Evolutionary conservation across 73 alveolate species (phyloP), one percentile per base, ranked within the genome.

Genomic region (Paramecium biaurelia): DNA sequence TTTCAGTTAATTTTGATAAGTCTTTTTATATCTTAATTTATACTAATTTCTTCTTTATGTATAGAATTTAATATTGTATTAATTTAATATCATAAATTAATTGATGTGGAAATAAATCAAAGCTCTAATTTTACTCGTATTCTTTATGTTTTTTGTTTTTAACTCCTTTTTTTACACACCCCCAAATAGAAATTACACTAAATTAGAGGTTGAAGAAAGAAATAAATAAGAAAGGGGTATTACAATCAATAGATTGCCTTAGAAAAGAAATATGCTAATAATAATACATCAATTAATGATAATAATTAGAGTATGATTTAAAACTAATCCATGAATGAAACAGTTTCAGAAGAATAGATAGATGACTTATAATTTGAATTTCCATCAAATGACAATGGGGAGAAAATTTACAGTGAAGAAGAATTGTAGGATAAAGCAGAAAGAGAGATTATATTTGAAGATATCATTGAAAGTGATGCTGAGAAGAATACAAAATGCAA

Each of bases 101-200:
- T 63, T 63, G 45, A 63, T 63, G 47, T 63, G 84, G 47, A 63
- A 32, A 63, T 63, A 63, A 63, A 63, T 63, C 84, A 30, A 63
- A 26, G 84, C 43, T 24, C 26, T 63, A 32, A 26, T 23, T 11
- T 7, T 63, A 14, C 84, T 63, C 14, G 26, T 26, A 26, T 63
- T 63, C 84, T 63, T 63, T 63, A 24, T 58, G 38, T 58, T 63
- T 63, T 63, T 63, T 23, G 24, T 30, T 30, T 26, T 63, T 63
- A 63, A 63, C 49, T 63, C 84, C 47, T 63, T 63, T 30, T 63
- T 30, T 63, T 63, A 63, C 76, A 18, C 76, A 58, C 76, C 76
- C 76, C 76, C 76, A 24, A 63, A 21, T 63, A 12, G 47, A 26
- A 63, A 63, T 32, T 58, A 58, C 18, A 63, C 84, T 30, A 23